A percentile compares a stretch with the other conserved stretches of the same genome.
These are phyloP conservation scores for Aspergillus avenaceus DNA, from an alignment of 495 filamentous ascomycete species.

Conservation along the genomic window DNA sequence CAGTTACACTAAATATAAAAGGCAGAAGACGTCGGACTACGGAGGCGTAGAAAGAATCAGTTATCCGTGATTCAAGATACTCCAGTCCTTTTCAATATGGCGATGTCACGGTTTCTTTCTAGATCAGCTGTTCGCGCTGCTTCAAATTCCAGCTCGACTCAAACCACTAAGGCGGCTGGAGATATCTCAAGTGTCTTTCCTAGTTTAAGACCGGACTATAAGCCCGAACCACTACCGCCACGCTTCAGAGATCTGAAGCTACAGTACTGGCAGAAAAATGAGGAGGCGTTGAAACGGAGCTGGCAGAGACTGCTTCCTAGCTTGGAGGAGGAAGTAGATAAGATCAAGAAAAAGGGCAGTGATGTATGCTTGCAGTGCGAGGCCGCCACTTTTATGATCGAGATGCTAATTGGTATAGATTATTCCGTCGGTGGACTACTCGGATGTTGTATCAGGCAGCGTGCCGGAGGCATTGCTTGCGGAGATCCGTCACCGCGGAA, in stretches of 20 bases:
- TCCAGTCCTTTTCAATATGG: constrained; percentile 15
- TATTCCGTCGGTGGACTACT: constrained; percentile 58
- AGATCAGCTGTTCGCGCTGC: constrained; percentile 31
- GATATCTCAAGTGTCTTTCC: constrained; percentile 84
- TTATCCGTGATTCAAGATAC: too few species aligned
- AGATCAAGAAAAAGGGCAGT: constrained; percentile 46
- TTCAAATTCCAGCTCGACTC: constrained; percentile 28
- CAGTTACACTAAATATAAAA: constrained; percentile 7
- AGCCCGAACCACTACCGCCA: constrained; percentile 59
- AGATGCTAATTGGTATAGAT: constrained; percentile 29
- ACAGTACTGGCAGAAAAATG: constrained; percentile 57
- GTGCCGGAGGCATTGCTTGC: constrained; percentile 38
- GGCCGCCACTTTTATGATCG: background rate
- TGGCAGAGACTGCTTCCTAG: constrained; percentile 68
- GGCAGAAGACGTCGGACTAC: too few species aligned
- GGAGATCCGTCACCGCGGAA: constrained; percentile 59
- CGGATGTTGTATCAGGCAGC: constrained; percentile 44
- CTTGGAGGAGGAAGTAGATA: constrained; percentile 46
- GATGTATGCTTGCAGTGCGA: constrained; percentile 31
- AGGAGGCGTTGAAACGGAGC: constrained; percentile 55
- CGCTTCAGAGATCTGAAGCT: constrained; percentile 76
- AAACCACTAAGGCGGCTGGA: constrained; percentile 50
- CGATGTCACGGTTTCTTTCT: constrained; percentile 30
- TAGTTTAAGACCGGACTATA: constrained; percentile 63
- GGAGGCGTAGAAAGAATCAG: too few species aligned